These are phyloP conservation scores for Lotus japonicus DNA, from an alignment of 306 rosid species.

Conservation along the genomic window DNA sequence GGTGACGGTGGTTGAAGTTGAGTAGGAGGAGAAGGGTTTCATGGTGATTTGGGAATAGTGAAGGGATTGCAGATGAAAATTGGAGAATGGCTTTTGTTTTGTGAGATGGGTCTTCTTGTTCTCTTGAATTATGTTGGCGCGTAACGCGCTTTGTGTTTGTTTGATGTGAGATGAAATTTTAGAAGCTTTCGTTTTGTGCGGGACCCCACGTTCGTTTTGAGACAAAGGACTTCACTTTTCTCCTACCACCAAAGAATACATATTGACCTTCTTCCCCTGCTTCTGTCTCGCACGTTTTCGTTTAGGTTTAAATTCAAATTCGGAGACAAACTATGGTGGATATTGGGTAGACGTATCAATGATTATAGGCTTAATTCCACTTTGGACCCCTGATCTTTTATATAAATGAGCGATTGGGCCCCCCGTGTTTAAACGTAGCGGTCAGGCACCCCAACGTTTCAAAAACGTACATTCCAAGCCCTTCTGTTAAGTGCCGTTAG, in stretches of 20 bases:
- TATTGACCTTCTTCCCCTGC: too few relatives aligned
- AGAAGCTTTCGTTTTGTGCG: neutral
- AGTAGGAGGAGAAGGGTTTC: constrained; percentile 31
- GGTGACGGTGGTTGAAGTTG: constrained; percentile 35
- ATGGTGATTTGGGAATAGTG: neutral
- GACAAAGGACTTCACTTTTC: neutral
- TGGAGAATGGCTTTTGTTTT: neutral
- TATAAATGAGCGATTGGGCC: too few relatives aligned
- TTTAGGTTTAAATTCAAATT: neutral
- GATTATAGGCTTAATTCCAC: too few relatives aligned
- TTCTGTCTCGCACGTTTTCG: neutral
- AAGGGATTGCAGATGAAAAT: neutral
- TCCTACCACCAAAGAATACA: neutral
- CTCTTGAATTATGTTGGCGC: constrained; percentile 41
- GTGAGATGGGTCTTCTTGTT: neutral
- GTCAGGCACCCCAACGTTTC: too few relatives aligned
- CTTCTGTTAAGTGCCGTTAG: too few relatives aligned
- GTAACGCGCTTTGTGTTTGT: neutral
- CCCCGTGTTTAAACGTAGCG: too few relatives aligned
- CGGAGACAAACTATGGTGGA: neutral
- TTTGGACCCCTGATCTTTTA: too few relatives aligned
- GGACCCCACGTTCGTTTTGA: constrained; percentile 12
- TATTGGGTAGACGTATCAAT: too few relatives aligned
- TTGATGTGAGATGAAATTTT: neutral
- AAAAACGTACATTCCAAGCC: too few relatives aligned